Percentiles rank a stretch among this genome's conserved stretches.
Conservation (phyloP, 2,329 filamentous ascomycete genomes). For the Juglanconis sp. region DNA sequence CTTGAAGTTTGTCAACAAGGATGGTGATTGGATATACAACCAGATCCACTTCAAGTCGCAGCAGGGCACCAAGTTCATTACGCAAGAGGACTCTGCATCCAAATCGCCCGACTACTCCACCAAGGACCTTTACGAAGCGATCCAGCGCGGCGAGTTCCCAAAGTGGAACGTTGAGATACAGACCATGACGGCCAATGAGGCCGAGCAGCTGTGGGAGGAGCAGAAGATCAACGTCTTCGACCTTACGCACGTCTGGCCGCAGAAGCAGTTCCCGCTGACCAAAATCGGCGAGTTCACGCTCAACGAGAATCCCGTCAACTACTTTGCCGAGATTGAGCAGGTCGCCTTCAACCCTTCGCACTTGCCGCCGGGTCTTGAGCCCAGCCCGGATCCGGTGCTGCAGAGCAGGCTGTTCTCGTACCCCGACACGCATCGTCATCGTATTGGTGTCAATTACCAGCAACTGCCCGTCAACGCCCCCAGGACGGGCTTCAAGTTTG, state of each 20-base stretch:
- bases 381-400: constrained; percentile 60
- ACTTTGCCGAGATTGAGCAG: constrained; percentile 69
- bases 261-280: constrained; percentile 49
- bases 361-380: constrained; percentile 61
- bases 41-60: constrained; percentile 52
- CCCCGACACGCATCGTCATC: constrained; percentile 61
- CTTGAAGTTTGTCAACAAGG: constrained; percentile 52
- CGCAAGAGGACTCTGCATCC: constrained; percentile 45
- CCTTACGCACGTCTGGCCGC: constrained; percentile 57
- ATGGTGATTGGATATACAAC: constrained; percentile 51
- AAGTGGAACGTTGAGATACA: constrained; percentile 55
- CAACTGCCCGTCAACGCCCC: constrained; percentile 62
- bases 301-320: constrained; percentile 58
- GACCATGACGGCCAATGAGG: constrained; percentile 47
- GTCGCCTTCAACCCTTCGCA: constrained; percentile 63
- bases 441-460: constrained; percentile 62
- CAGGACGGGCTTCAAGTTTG: constrained; percentile 47
- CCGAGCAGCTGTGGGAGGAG: constrained; percentile 42
- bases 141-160: constrained; percentile 48
- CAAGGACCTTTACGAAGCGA: constrained; percentile 52
- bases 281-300: constrained; percentile 52
- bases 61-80: constrained; percentile 50
- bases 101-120: constrained; percentile 45
- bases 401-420: constrained; percentile 61
- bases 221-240: constrained; percentile 49